Evolutionary conservation across 495 filamentous ascomycete species (phyloP).

Genomic region (Penicillium desertorum): DNA sequence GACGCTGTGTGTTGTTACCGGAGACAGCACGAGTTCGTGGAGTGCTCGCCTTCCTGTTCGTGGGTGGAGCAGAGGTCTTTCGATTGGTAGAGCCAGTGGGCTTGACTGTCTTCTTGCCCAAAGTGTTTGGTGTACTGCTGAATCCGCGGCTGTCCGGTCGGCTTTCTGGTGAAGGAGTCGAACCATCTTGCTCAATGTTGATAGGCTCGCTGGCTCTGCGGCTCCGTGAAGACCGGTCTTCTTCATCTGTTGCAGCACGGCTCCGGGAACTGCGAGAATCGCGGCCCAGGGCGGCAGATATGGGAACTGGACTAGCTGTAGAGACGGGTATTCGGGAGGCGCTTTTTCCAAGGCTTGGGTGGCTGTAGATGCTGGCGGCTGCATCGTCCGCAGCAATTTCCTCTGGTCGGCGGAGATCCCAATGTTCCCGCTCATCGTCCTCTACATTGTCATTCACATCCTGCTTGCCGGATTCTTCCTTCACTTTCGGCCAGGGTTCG

Average conservation of each 20-base stretch:
- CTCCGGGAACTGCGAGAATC: constrained; percentile 67
- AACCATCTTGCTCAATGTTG: constrained; percentile 54
- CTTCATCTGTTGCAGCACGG: constrained; percentile 45
- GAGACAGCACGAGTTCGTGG: constrained; percentile 40
- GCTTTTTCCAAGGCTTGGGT: constrained; percentile 47
- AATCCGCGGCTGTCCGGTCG: constrained; percentile 47
- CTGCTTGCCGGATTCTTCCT: constrained; percentile 43
- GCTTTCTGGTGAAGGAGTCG: constrained; percentile 43
- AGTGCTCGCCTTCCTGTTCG: constrained; percentile 38
- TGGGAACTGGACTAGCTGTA: constrained; percentile 72
- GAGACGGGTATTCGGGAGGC: constrained; percentile 82
- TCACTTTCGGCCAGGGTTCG: constrained; percentile 42
- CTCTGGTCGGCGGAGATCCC: constrained; percentile 77
- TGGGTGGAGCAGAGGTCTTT: constrained; percentile 44
- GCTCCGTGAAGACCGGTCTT: constrained; percentile 59
- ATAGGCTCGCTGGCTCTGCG: constrained; percentile 73
- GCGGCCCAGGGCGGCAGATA: constrained; percentile 59
- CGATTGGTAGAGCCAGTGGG: constrained; percentile 40
- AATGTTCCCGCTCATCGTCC: constrained; percentile 46
- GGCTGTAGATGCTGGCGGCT: constrained; percentile 41
- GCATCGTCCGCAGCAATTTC: constrained; percentile 70
- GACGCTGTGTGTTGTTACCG: constrained; percentile 48
- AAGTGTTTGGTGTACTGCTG: constrained; percentile 30
- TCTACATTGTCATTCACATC: constrained; percentile 33
- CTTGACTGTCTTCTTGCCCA: constrained; percentile 45